phyloP scores from a whole-genome alignment of 2,329 filamentous ascomycete species.

The Sclerotinia sclerotiorum region DNA sequence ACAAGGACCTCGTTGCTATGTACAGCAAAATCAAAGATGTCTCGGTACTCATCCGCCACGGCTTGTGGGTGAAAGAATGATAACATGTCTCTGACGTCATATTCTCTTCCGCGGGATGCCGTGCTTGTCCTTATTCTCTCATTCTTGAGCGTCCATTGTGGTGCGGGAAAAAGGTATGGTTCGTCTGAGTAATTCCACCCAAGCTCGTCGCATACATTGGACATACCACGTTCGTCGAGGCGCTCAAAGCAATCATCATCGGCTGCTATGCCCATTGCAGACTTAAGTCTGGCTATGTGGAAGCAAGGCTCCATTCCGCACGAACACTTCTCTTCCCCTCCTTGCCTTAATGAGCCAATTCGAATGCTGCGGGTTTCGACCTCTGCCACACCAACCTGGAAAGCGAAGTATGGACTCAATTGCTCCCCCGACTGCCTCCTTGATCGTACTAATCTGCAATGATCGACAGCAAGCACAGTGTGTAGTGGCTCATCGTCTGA shows the following conservation, averaged over 20 bases:
- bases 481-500: slow-evolving; percentile 27
- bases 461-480: slow-evolving; percentile 35
- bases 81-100: slow-evolving; percentile 36
- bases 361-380: slow-evolving; percentile 33
- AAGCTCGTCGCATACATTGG: slow-evolving; percentile 35
- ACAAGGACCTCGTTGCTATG: slow-evolving; percentile 27
- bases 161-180: slow-evolving; percentile 28
- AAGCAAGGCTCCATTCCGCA: slow-evolving; percentile 30
- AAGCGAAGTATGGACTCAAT: slow-evolving; percentile 32
- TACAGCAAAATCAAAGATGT: slow-evolving; percentile 35
- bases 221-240: slow-evolving; percentile 32
- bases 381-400: slow-evolving; percentile 37
- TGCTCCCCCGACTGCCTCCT: neutral
- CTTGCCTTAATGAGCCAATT: slow-evolving; percentile 28
- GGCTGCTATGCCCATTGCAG: slow-evolving; percentile 13
- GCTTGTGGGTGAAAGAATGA: slow-evolving; percentile 32
- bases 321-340: slow-evolving; percentile 29
- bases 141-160: slow-evolving; percentile 36
- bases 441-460: slow-evolving; percentile 22
- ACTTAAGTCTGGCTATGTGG: slow-evolving; percentile 27
- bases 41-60: slow-evolving; percentile 32
- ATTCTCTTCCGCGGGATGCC: slow-evolving; percentile 26
- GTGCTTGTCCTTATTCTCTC: slow-evolving; percentile 13
- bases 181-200: slow-evolving; percentile 36
- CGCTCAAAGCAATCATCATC: slow-evolving; percentile 30